These are phyloP conservation scores for Bothriochloa decipiens DNA, from an alignment of 176 grass and related monocot genomes.

Conservation along the genomic window DNA sequence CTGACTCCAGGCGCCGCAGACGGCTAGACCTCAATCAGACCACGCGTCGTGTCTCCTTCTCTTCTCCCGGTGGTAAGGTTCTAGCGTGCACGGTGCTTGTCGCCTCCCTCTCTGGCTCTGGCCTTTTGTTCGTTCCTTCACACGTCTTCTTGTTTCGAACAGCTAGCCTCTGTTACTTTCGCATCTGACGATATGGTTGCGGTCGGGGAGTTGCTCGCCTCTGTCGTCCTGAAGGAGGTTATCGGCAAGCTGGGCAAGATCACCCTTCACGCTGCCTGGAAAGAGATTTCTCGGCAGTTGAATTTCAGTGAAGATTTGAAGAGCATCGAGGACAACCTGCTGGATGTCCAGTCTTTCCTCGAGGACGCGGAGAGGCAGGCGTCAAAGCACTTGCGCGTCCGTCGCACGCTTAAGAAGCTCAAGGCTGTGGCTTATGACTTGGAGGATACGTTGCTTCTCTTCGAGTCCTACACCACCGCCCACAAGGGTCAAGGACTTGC, in stretches of 20 bases:
- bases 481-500: background rate
- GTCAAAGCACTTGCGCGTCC: background rate
- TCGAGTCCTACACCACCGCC: background rate
- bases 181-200: too few species aligned
- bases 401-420: background rate
- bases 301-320: background rate
- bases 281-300: background rate
- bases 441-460: background rate
- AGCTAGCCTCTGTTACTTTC: too few species aligned
- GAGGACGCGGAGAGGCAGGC: background rate
- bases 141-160: too few species aligned
- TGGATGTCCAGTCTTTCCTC: background rate
- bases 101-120: too few species aligned
- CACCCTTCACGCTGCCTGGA: background rate
- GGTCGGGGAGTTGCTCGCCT: background rate
- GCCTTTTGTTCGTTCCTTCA: too few species aligned
- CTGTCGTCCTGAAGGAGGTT: too few species aligned
- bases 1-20: too few species aligned
- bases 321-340: background rate
- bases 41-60: too few species aligned
- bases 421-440: background rate
- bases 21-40: too few species aligned
- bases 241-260: background rate
- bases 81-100: too few species aligned
- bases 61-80: too few species aligned